Percentiles rank a stretch among this genome's conserved stretches.
phyloP scores from a whole-genome alignment of 495 filamentous ascomycete genomes.

The Aspergillus mulundensis region DNA sequence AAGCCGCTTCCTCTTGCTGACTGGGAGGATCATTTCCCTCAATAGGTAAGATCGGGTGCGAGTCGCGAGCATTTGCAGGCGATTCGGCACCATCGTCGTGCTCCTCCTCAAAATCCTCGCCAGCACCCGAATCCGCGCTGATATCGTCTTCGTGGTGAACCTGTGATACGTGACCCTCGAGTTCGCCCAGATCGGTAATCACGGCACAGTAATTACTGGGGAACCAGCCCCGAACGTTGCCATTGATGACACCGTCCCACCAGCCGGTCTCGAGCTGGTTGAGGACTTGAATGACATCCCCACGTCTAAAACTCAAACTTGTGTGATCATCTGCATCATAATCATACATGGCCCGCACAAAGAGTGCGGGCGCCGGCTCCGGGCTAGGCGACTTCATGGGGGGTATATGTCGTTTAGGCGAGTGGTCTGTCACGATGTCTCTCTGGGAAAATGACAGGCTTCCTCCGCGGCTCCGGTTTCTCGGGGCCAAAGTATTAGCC shows the following conservation, averaged over 20 bases:
- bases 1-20: slow-evolving; percentile 84
- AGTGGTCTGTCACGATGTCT: slow-evolving; percentile 24
- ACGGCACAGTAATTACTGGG: slow-evolving; percentile 96
- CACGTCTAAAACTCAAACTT: slow-evolving; percentile 90
- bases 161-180: slow-evolving; percentile 31
- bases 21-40: slow-evolving; percentile 58
- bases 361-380: slow-evolving; percentile 73
- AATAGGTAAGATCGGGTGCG: slow-evolving; percentile 58
- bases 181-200: slow-evolving; percentile 68
- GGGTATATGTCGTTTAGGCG: slow-evolving; percentile 27
- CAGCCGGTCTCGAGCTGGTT: slow-evolving; percentile 97
- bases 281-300: slow-evolving; percentile 95
- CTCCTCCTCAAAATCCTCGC: slow-evolving; percentile 69
- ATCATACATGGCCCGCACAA: slow-evolving; percentile 94
- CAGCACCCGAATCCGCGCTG: slow-evolving; percentile 50
- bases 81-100: slow-evolving; percentile 64
- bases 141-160: slow-evolving; percentile 50
- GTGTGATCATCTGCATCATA: slow-evolving; percentile 96
- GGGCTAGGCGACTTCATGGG: slow-evolving; percentile 50
- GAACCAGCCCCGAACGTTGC: slow-evolving; percentile 91
- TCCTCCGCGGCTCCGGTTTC: slow-evolving; percentile 29
- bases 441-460: slow-evolving; percentile 26
- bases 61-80: slow-evolving; percentile 52
- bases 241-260: slow-evolving; percentile 93
- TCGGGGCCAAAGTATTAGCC: slow-evolving; percentile 32